Evolutionary conservation across 805 yeast genomes (phyloP), one percentile per base, ranked within the genome.

Genomic region (Ogataea dorogensis): DNA sequence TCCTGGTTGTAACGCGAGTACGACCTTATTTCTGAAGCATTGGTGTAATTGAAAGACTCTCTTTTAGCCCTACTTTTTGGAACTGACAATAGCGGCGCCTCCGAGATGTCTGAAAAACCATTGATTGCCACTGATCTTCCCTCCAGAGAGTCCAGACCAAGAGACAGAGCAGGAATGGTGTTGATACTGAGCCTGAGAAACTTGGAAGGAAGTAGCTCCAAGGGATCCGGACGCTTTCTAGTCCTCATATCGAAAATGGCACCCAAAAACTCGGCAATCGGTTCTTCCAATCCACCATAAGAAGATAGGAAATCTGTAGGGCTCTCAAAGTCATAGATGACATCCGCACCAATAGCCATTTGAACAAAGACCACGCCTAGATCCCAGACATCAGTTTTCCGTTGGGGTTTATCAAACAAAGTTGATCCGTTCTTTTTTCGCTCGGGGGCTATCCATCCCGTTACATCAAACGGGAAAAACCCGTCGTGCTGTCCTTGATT

Each of bases 331-430:
- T 71, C 75, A 8, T 75, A 68, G 1, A 75, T 62, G 1, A 72
- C 65, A 30, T 75, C 79, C 2, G 68, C 62, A 0, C 95, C 91
- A 28, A 72, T 65, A 4, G 86, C 67, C 56, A 81, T 65, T 44
- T 83, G 78, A 12, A 79, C 69, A 47, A 91, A 81, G 5, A 84
- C 58, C 0, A 86, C 86, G 6, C 97, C 98, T 24, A 88, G 62
- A 53, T 85, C 85, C 98, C 98, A 93, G 7, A 93, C 82, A 64
- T 93, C 98, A 0, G 96, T 80, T 57, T 87, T 85, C 23, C 88
- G 67, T 39, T 81, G 81, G 10, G 84, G 81, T 38, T 70, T 75
- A 22, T 59, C 51, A 32, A 55, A 62, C 11, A 52, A 56, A 1
- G 46, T 30, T 1, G 38, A 25, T 20, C 45, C 53, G 8, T 49